Evolutionary conservation across 1,284 basidiomycete species (phyloP), one percentile per base, ranked within the genome.

Genomic region (Mycosarcoma mackinlayi): DNA sequence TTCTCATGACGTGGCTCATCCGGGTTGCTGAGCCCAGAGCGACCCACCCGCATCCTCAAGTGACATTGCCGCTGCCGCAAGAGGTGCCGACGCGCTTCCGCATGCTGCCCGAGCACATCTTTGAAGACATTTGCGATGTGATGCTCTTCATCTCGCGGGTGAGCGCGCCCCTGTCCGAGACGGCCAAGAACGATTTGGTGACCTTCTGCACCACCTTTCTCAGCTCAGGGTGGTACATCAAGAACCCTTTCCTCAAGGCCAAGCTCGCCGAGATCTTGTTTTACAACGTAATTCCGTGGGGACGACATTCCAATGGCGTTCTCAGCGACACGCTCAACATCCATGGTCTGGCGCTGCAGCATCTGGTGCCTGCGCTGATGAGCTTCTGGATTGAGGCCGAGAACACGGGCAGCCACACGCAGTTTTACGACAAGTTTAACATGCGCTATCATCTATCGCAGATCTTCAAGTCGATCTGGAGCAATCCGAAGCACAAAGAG

Each of bases 321-420:
- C 85, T 98, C 49, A 92, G 91, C 28, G 89, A 90, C 60, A 85
- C 89, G 25, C 85, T 99, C 61, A 95, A 95, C 79, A 88, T 89
- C 16, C 91, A 97, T 83, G 88, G 89, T 0, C 83, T 96, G 78
- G 92, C 95, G 7, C 85, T 96, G 57, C 89, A 91, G 72, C 89
- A 96, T 81, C 86, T 98, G 19, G 94, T 98, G 87, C 89, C 92
- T 6, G 92, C 92, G 4, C 83, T 98, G 75, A 94, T 94, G 84
- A 89, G 92, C 61, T 97, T 97, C 85, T 99, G 96, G 84, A 93
- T 96, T 58, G 94, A 98, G 86, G 94, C 97, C 30, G 96, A 99
- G 82, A 90, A 91, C 74, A 98, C 96, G 0, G 96, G 96, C 38
- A 92, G 93, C 21, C 94, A 94, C 81, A 94, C 94, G 0, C 95